Percentiles rank a stretch among this genome's conserved stretches.
Conservation (phyloP, 1,139 yeast genomes). For the Arxiozyma telluris region DNA sequence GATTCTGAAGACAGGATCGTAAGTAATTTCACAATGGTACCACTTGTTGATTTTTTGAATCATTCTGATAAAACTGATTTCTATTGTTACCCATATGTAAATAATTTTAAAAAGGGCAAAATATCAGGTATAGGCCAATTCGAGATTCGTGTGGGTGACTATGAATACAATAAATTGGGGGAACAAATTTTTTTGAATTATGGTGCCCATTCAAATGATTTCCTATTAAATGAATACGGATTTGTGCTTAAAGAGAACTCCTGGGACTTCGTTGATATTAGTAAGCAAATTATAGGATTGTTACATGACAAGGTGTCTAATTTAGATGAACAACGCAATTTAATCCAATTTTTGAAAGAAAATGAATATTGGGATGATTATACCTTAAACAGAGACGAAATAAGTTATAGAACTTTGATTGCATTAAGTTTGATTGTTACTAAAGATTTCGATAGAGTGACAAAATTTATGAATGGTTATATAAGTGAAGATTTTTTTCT, state of each 20-base stretch:
- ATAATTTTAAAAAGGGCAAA: constrained; percentile 9
- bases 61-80: constrained; percentile 44
- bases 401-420: constrained; percentile 68
- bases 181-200: constrained; percentile 68
- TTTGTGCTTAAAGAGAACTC: constrained; percentile 49
- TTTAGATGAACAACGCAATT: constrained; percentile 26
- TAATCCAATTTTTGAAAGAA: constrained; percentile 40
- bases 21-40: constrained; percentile 84
- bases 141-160: constrained; percentile 18
- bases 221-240: constrained; percentile 79
- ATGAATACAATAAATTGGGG: constrained; percentile 31
- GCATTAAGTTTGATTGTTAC: constrained; percentile 47
- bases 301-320: constrained; percentile 28
- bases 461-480: constrained; percentile 23
- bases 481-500: constrained; percentile 25
- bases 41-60: constrained; percentile 80
- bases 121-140: constrained; percentile 18
- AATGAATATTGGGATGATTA: constrained; percentile 64
- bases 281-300: constrained; percentile 34
- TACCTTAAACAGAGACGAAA: constrained; percentile 43
- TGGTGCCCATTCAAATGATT: constrained; percentile 82
- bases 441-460: constrained; percentile 19
- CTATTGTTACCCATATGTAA: constrained; percentile 23
- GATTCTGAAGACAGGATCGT: constrained; percentile 21
- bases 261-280: constrained; percentile 67